phyloP scores from a whole-genome alignment of 805 yeast genomes.

The Cyberlindnera mrakii region DNA sequence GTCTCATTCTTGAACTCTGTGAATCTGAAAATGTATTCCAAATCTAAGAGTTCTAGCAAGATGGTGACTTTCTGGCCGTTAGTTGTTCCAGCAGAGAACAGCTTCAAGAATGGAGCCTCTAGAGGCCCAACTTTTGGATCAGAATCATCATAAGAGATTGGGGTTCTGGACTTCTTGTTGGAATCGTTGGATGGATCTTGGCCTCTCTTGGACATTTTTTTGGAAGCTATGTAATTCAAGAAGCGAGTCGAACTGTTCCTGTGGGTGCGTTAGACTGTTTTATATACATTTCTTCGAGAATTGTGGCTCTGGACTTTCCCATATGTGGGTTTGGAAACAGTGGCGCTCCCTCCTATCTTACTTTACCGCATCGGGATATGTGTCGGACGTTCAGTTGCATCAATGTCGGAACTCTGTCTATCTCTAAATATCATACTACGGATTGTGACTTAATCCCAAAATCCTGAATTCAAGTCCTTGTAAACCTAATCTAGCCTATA shows the following conservation, averaged over 20 bases:
- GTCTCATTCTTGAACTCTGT: slow-evolving; percentile 39
- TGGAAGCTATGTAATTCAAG: too few relatives aligned
- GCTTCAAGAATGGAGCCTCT: slow-evolving; percentile 35
- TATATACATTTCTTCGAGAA: too few relatives aligned
- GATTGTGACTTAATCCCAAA: too few relatives aligned
- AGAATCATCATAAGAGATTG: slow-evolving; percentile 3
- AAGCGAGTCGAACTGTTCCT: too few relatives aligned
- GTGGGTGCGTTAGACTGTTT: too few relatives aligned
- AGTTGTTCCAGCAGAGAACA: slow-evolving; percentile 35
- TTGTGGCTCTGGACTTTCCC: too few relatives aligned
- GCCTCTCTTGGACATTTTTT: neutral
- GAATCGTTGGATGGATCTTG: neutral
- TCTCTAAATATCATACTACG: too few relatives aligned
- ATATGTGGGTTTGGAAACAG: too few relatives aligned
- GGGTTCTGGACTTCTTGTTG: slow-evolving; percentile 1
- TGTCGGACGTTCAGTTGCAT: neutral
- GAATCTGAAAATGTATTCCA: slow-evolving; percentile 27
- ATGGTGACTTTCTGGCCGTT: slow-evolving; percentile 35
- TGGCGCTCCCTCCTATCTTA: too few relatives aligned
- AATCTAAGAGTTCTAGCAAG: slow-evolving; percentile 29
- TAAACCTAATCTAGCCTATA: neutral
- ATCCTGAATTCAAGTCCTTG: neutral
- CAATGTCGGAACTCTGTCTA: too few relatives aligned
- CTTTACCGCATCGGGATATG: neutral
- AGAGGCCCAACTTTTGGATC: slow-evolving; percentile 13